A percentile compares a stretch with the other conserved stretches of the same genome.
Conservation (phyloP, 192 early-diverging fungal genomes). For the Entomortierella beljakovae region DNA sequence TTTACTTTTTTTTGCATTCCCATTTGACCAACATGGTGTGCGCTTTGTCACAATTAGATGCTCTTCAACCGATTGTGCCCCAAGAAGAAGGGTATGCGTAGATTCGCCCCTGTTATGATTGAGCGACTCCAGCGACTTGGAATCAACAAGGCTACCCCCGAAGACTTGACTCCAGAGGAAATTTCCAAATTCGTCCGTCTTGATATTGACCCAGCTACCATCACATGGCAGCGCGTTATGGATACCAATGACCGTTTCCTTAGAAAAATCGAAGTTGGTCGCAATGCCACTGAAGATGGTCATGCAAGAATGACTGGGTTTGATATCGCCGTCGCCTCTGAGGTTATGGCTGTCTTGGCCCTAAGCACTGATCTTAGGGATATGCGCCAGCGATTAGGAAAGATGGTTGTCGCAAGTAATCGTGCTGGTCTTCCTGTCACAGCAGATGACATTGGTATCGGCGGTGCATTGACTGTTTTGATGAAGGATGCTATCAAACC, state of each 20-base stretch:
- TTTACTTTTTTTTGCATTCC: neutral
- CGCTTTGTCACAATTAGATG: slow-evolving; percentile 53
- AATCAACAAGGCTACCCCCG: slow-evolving; percentile 84
- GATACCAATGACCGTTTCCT: slow-evolving; percentile 98
- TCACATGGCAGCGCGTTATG: slow-evolving; percentile 96
- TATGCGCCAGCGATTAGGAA: slow-evolving; percentile 92
- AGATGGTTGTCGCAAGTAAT: slow-evolving; percentile 95
- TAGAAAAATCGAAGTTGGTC: slow-evolving; percentile 90
- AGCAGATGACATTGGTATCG: slow-evolving; percentile 94
- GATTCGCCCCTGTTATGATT: slow-evolving; percentile 88
- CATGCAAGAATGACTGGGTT: slow-evolving; percentile 91
- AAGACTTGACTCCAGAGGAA: slow-evolving; percentile 84
- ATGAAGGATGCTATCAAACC: slow-evolving; percentile 99
- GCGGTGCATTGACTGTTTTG: slow-evolving; percentile 95
- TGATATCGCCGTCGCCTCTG: slow-evolving; percentile 98
- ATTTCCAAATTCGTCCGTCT: slow-evolving; percentile 84
- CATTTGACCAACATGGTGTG: slow-evolving; percentile 27
- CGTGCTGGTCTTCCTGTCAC: slow-evolving; percentile 87
- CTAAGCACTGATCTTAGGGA: slow-evolving; percentile 90
- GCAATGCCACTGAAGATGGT: slow-evolving; percentile 89
- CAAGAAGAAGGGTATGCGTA: slow-evolving; percentile 84
- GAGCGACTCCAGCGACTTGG: slow-evolving; percentile 84
- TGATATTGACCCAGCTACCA: slow-evolving; percentile 94
- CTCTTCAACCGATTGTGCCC: slow-evolving; percentile 93
- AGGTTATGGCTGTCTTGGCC: slow-evolving; percentile 98